A percentile compares a stretch with the other conserved stretches of the same genome.
phyloP scores from a whole-genome alignment of 176 grass and related monocot species.

The Microstegium vimineum region DNA sequence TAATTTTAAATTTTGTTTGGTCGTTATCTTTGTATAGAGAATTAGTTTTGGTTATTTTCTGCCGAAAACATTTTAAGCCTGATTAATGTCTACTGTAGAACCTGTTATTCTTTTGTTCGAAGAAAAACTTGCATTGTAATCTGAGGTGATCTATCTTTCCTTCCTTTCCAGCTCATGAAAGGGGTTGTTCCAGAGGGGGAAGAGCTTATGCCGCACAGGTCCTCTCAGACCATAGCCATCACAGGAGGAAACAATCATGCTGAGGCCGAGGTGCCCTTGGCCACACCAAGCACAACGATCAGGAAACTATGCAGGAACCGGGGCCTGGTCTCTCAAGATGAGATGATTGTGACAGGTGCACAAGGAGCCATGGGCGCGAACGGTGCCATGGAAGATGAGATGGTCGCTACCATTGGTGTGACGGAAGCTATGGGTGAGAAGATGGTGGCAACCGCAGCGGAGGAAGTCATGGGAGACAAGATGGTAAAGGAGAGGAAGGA shows the following conservation, averaged over 20 bases:
- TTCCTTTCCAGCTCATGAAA: conserved; percentile 54
- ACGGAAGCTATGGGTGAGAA: neutral
- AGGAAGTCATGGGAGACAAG: neutral
- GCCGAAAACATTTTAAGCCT: neutral
- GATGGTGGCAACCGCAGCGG: neutral
- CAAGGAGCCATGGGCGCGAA: neutral
- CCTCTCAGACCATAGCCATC: neutral
- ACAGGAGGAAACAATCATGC: neutral
- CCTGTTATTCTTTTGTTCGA: neutral
- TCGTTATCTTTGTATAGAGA: neutral
- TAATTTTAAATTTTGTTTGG: neutral
- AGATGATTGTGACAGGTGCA: neutral
- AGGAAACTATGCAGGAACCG: conserved; percentile 59
- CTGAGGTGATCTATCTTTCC: neutral
- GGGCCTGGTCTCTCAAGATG: conserved; percentile 49
- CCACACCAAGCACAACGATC: conserved; percentile 33
- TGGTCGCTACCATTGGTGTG: neutral
- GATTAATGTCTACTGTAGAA: neutral
- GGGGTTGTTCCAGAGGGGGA: conserved; percentile 37
- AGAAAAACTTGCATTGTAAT: neutral
- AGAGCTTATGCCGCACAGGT: conserved; percentile 8
- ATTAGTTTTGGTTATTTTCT: neutral
- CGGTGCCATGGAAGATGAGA: neutral
- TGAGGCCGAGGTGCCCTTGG: neutral
- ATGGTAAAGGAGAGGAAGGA: conserved; percentile 13